Conservation (phyloP, 1,284 basidiomycete species). For the Porphyrellus sp. region DNA sequence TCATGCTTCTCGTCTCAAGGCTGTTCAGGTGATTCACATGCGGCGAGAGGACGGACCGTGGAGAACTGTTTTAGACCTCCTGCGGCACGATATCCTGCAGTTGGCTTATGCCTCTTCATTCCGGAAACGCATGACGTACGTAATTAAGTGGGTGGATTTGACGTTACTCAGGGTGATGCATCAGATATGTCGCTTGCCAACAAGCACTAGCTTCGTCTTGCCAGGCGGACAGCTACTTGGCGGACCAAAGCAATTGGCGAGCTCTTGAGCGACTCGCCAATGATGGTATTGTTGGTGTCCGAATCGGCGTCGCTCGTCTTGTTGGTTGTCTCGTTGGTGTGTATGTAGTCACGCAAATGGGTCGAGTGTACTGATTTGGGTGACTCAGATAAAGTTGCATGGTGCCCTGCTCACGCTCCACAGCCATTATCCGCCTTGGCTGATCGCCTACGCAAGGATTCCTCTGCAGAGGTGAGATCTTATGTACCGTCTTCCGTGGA, state of each 20-base stretch:
- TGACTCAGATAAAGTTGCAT: constrained; percentile 26
- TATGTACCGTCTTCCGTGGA: constrained; percentile 34
- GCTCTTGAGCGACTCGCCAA: constrained; percentile 56
- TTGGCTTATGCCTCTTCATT: constrained; percentile 57
- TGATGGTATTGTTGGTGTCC: constrained; percentile 83
- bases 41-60: constrained; percentile 24
- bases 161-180: constrained; percentile 7
- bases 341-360: constrained; percentile 20
- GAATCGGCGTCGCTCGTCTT: constrained; percentile 79
- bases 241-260: constrained; percentile 55
- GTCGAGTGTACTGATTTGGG: constrained; percentile 6
- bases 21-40: constrained; percentile 24
- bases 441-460: constrained; percentile 44
- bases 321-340: constrained; percentile 54
- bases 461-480: constrained; percentile 47
- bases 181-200: constrained; percentile 68
- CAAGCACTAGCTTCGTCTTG: constrained; percentile 55
- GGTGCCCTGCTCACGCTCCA: constrained; percentile 25
- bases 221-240: constrained; percentile 39
- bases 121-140: constrained; percentile 74
- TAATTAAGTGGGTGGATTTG: constrained; percentile 21
- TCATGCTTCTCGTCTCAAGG: constrained; percentile 7
- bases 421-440: constrained; percentile 38
- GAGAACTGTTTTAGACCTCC: constrained; percentile 36
- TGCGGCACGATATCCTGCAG: constrained; percentile 50